phyloP scores from a whole-genome alignment of 768 basidiomycete genomes.

The Rhizopogon vinicolor region DNA sequence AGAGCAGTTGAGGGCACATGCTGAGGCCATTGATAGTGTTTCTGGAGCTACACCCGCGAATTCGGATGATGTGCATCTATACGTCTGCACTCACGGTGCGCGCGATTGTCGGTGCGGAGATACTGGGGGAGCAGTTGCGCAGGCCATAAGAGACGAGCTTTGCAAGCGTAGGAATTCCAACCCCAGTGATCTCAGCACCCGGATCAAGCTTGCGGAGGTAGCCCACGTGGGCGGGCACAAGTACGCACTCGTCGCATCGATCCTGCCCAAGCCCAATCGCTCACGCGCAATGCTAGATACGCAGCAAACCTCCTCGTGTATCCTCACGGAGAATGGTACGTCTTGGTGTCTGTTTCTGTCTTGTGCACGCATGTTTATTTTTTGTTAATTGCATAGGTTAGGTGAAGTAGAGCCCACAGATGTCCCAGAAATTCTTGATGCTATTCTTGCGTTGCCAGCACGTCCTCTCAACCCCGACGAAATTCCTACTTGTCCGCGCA shows the following conservation, averaged over 20 bases:
- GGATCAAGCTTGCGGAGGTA: conserved; percentile 52
- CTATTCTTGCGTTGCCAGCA: conserved; percentile 29
- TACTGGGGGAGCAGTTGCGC: conserved; percentile 52
- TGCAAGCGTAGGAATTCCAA: conserved; percentile 28
- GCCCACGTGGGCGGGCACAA: conserved; percentile 84
- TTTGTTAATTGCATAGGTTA: conserved; percentile 40
- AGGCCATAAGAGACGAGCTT: conserved; percentile 51
- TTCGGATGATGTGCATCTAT: conserved; percentile 38
- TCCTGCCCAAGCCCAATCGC: neutral
- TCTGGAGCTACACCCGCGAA: neutral
- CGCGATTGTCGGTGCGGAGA: conserved; percentile 80
- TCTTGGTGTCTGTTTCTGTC: conserved; percentile 1
- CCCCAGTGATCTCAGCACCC: conserved; percentile 24
- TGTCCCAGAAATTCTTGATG: conserved; percentile 49
- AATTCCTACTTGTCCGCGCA: conserved; percentile 36
- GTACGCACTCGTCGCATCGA: conserved; percentile 36
- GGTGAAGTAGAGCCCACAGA: conserved; percentile 56
- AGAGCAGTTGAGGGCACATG: conserved; percentile 27
- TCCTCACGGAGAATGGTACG: conserved; percentile 71
- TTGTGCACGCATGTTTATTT: neutral
- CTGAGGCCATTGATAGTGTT: conserved; percentile 19
- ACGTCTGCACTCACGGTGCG: conserved; percentile 75
- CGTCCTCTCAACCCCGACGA: conserved; percentile 23
- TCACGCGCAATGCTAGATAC: conserved; percentile 36
- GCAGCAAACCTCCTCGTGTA: conserved; percentile 68